A percentile compares a stretch with the other conserved stretches of the same genome.
Evolutionary conservation across 768 basidiomycete genomes (phyloP).

Genomic region (Kwoniella bestiolae): DNA sequence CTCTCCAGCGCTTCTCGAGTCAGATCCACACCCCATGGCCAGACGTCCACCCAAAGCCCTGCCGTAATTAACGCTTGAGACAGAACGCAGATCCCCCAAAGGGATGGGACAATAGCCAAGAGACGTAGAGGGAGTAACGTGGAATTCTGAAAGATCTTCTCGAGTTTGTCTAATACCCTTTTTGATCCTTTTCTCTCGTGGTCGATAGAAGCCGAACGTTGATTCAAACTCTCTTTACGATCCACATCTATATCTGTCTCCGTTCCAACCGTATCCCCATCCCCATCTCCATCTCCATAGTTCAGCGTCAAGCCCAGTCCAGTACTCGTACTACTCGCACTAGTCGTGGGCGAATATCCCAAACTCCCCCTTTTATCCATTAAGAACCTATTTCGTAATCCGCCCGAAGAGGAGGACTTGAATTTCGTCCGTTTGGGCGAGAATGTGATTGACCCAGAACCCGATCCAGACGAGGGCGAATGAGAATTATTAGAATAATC

Average conservation of each 20-base stretch:
- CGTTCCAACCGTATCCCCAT: conserved; percentile 5
- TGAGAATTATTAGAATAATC: conserved; percentile 40
- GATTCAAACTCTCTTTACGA: no score
- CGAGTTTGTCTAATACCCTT: conserved; percentile 15
- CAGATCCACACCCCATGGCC: conserved; percentile 49
- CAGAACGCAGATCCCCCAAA: conserved; percentile 40
- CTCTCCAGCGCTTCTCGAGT: conserved; percentile 42
- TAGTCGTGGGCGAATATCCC: not conserved
- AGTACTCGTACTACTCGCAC: not conserved
- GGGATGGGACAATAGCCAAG: conserved; percentile 50
- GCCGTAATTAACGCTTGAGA: conserved; percentile 31
- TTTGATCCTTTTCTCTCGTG: no score
- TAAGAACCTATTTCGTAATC: not conserved
- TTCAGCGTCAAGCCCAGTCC: not conserved
- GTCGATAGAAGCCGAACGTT: no score
- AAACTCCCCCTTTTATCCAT: not conserved
- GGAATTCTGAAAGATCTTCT: conserved; percentile 26
- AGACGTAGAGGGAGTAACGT: conserved; percentile 47
- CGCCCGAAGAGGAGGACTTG: not conserved
- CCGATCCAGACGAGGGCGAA: not conserved
- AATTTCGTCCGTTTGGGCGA: conserved; percentile 4
- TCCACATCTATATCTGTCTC: conserved; percentile 11
- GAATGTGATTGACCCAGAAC: conserved; percentile 12
- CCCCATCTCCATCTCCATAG: not conserved
- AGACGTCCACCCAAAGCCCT: conserved; percentile 39